Percentiles rank a stretch among this genome's conserved stretches.
Evolutionary conservation across 2,329 filamentous ascomycete species (phyloP).

Genomic region (Colletotrichum gloeosporioides): DNA sequence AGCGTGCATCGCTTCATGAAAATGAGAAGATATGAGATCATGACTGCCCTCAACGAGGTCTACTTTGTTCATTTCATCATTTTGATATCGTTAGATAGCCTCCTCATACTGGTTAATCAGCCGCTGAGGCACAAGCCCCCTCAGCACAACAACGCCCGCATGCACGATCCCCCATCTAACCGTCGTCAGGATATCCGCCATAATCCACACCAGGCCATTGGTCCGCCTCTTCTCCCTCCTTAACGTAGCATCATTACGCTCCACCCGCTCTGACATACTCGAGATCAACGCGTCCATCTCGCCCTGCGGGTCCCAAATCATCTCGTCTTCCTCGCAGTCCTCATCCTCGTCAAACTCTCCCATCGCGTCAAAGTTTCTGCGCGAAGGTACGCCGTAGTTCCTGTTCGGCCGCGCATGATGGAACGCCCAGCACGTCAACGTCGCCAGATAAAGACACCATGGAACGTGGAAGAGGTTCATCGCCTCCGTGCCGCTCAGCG

Average conservation of each 20-base stretch:
- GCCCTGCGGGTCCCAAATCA: conserved; percentile 53
- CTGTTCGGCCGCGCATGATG: conserved; percentile 44
- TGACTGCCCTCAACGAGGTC: not conserved
- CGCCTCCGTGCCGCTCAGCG: conserved; percentile 55
- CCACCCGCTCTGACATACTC: conserved; percentile 40
- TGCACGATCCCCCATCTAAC: conserved; percentile 68
- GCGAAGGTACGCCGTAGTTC: not conserved
- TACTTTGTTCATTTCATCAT: not conserved
- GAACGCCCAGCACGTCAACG: conserved; percentile 63
- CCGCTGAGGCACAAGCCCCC: conserved; percentile 34
- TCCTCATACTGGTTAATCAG: conserved; percentile 32
- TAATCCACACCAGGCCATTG: conserved; percentile 57
- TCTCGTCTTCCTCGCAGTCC: conserved; percentile 44
- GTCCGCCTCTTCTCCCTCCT: conserved; percentile 53
- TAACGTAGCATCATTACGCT: conserved; percentile 22
- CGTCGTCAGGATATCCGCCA: conserved; percentile 59
- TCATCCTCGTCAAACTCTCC: conserved; percentile 19
- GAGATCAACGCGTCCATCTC: conserved; percentile 52
- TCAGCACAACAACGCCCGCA: conserved; percentile 63
- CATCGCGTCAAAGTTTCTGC: conserved; percentile 2
- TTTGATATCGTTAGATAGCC: not conserved
- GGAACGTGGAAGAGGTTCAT: conserved; percentile 64
- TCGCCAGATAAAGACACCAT: conserved; percentile 67
- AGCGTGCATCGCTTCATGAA: accelerated
- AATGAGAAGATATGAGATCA: accelerated